Evolutionary conservation across 2,329 filamentous ascomycete genomes (phyloP).

Genomic region (Aspergillus thermomutatus): DNA sequence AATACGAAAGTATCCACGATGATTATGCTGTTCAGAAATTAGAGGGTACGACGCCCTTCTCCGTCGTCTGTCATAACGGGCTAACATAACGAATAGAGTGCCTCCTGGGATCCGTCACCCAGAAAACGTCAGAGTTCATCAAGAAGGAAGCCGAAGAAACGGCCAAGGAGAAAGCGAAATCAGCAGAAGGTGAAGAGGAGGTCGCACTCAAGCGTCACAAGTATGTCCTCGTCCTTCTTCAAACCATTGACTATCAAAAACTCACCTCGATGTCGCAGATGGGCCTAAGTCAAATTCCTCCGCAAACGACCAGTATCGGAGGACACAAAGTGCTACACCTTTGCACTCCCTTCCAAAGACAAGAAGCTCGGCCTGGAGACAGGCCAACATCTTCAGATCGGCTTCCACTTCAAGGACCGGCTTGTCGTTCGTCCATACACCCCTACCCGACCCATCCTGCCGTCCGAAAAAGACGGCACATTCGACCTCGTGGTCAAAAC

Average conservation of each 20-base stretch:
- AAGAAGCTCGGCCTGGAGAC: constrained; percentile 48
- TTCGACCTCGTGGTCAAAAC: constrained; percentile 53
- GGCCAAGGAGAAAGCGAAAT: constrained; percentile 40
- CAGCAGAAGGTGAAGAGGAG: constrained; percentile 29
- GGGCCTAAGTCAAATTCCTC: constrained; percentile 45
- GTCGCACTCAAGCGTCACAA: constrained; percentile 38
- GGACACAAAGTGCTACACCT: constrained; percentile 28
- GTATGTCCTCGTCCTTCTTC: constrained; percentile 1
- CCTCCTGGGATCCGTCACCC: constrained; percentile 47
- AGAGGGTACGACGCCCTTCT: constrained; percentile 36
- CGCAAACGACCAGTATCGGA: constrained; percentile 41
- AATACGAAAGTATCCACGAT: constrained; percentile 52
- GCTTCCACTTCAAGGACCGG: constrained; percentile 51
- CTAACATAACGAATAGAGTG: constrained; percentile 43
- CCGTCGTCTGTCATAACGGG: constrained; percentile 36
- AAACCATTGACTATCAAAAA: not conserved
- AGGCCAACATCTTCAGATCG: constrained; percentile 53
- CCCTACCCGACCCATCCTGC: constrained; percentile 46
- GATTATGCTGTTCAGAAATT: constrained; percentile 51
- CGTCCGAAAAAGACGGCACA: constrained; percentile 39
- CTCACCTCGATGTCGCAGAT: constrained; percentile 26
- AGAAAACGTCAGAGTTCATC: constrained; percentile 49
- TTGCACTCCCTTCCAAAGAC: constrained; percentile 28
- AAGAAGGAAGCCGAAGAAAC: constrained; percentile 42
- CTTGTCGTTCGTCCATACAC: constrained; percentile 53